Evolutionary conservation across 164 flowering plant species (phyloP), one percentile per base, ranked within the genome.

Genomic region (Nymphaea colorata): DNA sequence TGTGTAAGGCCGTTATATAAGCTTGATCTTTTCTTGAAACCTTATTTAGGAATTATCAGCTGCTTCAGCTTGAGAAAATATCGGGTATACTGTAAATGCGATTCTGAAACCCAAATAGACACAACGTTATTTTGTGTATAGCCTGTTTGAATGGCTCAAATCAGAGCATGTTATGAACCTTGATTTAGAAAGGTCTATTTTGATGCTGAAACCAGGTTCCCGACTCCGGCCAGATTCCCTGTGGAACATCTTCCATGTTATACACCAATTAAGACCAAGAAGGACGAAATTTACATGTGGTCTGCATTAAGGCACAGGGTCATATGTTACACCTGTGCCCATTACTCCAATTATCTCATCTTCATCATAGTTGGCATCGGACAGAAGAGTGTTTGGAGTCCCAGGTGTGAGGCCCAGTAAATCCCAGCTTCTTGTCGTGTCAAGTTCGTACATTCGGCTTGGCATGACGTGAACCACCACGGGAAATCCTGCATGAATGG

Each of bases 381-480:
- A 70, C 36, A 79, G 70, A 44, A 78, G 67, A 71, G 69, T 70
- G 11, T 61, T 61, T 15, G 75, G 47, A 43, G 76, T 17, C 25
- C 69, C 41, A n/a, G 76, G 43, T 12, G 17, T 47, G 42, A 85
- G 80, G 6, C 81, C 81, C 3, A 83, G 77, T 61, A 65, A 86
- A 64, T 86, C 90, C 85, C 86, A 86, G 70, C 84, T 83, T 60
- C 86, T 69, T 8, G 86, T 84, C 7, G 87, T 83, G 17, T 79
- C 83, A 18, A 82, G 77, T 66, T 70, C 71, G 68, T 69, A 71
- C 64, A 82, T 14, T 42, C 63, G 69, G 66, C 77, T 81, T 2
- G 78, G 77, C 25, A 78, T 68, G 11, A 85, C 78, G 55, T 69
- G 72, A 55, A 81, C 70, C 64, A 82, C 89, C 0, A 72, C 82